A percentile compares a stretch with the other conserved stretches of the same genome.
Evolutionary conservation across 75 land plant species (phyloP).

Genomic region (Pinus taeda): DNA sequence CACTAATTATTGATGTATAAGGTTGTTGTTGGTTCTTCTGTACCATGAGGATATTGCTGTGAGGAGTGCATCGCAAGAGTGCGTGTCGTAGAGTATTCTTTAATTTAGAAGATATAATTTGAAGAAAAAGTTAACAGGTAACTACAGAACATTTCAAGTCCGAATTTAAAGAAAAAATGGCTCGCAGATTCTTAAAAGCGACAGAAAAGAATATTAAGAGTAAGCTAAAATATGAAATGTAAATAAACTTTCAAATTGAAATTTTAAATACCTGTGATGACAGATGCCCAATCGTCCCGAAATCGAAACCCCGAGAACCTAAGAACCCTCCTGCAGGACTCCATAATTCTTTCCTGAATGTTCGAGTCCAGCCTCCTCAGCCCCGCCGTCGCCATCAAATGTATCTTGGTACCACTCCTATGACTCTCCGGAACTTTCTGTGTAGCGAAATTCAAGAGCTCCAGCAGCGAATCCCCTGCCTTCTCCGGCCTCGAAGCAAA

Average conservation of each 20-base stretch:
- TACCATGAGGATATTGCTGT: too few species aligned
- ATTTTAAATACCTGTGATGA: constrained; percentile 42
- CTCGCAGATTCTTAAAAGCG: too few species aligned
- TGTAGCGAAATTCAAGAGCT: constrained; percentile 66
- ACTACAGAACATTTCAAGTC: too few species aligned
- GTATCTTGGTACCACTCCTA: constrained; percentile 62
- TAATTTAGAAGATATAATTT: too few species aligned
- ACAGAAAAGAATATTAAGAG: too few species aligned
- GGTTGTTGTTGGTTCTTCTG: too few species aligned
- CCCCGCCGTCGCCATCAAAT: constrained; percentile 94
- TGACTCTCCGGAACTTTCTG: constrained; percentile 42
- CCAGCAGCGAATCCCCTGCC: constrained; percentile 62
- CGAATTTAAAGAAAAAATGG: too few species aligned
- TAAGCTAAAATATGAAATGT: too few species aligned
- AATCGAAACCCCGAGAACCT: constrained; percentile 65
- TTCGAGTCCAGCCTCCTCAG: constrained; percentile 58
- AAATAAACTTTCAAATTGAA: not conserved
- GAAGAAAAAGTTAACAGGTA: too few species aligned
- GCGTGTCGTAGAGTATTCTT: too few species aligned
- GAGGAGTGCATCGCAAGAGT: too few species aligned
- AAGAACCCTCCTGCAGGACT: constrained; percentile 59
- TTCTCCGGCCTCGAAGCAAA: constrained; percentile 48
- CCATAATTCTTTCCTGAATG: constrained; percentile 60
- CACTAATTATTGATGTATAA: too few species aligned
- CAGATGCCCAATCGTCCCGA: constrained; percentile 62